These are phyloP conservation scores for Monosiga brevicollis DNA, from an alignment of 78 protist genomes.

Conservation along the genomic window DNA sequence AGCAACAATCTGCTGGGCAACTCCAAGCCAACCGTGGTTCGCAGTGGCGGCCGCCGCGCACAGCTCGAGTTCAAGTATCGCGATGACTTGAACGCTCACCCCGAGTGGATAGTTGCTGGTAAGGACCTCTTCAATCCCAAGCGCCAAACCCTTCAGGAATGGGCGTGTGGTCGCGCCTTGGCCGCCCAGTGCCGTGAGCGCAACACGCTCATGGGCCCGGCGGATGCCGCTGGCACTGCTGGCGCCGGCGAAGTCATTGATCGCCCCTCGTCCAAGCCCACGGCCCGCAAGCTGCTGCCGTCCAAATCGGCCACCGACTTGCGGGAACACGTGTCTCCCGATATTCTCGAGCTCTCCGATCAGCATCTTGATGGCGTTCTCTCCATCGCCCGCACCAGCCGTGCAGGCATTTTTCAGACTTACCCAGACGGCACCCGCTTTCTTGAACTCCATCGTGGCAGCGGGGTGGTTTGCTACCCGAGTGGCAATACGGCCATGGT, in stretches of 20 bases:
- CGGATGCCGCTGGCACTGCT: neutral
- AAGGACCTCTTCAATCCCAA: neutral
- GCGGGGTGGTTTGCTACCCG: neutral
- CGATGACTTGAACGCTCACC: no score
- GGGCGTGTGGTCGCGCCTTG: neutral
- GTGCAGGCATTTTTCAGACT: neutral
- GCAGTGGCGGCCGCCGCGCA: no score
- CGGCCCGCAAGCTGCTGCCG: neutral
- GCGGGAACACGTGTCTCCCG: no score
- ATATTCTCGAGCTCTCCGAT: no score
- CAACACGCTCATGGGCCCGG: neutral
- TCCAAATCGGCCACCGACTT: no score
- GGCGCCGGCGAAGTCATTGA: neutral
- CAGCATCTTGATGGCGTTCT: neutral
- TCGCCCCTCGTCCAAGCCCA: neutral
- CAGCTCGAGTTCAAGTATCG: no score
- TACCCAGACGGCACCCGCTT: neutral
- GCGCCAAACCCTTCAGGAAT: neutral
- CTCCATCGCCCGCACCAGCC: neutral
- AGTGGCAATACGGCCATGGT: neutral
- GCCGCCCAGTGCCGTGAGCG: neutral
- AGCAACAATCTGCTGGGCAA: no score
- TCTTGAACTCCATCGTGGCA: neutral
- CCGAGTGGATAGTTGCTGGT: neutral
- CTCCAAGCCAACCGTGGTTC: no score